These are phyloP conservation scores for Arabis hirsuta DNA, from an alignment of 345 rosid species.

Conservation along the genomic window DNA sequence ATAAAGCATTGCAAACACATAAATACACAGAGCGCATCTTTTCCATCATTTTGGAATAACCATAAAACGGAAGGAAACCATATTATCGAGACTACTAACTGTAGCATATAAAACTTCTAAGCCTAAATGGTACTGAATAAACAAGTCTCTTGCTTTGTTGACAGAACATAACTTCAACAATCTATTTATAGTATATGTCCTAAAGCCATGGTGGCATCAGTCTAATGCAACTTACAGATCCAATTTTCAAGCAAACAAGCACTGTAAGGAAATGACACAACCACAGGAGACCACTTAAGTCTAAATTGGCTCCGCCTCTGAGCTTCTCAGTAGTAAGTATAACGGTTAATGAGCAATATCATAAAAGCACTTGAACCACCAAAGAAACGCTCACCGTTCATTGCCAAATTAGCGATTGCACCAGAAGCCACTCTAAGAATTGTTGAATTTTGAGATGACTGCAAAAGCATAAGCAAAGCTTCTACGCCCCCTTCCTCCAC, in stretches of 20 bases:
- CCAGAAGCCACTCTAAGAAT: conserved; percentile 96
- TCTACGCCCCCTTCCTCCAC: conserved; percentile 96
- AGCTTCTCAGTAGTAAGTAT: conserved; percentile 7
- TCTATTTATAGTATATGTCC: too few species aligned
- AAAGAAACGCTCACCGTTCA: conserved; percentile 67
- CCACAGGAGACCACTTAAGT: not conserved
- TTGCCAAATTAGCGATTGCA: conserved; percentile 94
- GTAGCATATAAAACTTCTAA: not conserved
- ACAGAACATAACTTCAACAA: too few species aligned
- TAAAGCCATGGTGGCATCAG: too few species aligned
- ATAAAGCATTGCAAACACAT: conserved; percentile 12
- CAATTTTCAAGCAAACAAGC: conserved; percentile 19
- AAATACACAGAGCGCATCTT: conserved; percentile 1
- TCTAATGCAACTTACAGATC: conserved; percentile 8
- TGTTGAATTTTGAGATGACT: conserved; percentile 70
- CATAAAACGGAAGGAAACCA: not conserved
- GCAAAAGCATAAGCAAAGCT: conserved; percentile 72
- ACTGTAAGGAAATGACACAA: conserved; percentile 25
- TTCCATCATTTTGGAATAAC: not conserved
- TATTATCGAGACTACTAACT: not conserved
- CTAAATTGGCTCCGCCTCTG: not conserved
- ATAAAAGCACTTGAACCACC: conserved; percentile 24
- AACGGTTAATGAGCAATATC: conserved; percentile 1
- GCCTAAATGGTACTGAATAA: too few species aligned
- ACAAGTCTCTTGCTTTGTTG: too few species aligned